A percentile compares a stretch with the other conserved stretches of the same genome.
Conservation (phyloP, 2,329 filamentous ascomycete species). For the Xylaria sp. region DNA sequence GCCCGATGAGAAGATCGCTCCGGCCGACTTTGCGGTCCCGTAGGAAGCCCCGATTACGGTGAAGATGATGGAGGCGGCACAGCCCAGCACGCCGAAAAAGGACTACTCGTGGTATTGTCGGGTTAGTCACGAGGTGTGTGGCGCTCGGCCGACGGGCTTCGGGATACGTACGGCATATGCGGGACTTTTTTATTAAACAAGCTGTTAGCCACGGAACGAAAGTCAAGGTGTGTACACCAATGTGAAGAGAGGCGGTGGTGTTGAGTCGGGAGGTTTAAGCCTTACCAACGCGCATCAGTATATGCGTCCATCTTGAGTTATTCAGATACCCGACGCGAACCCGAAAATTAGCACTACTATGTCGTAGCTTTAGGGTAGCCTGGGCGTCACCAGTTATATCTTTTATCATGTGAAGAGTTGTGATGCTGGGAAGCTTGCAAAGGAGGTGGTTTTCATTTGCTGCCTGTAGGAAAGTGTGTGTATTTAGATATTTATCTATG, state of each 20-base stretch:
- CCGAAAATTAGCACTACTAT: neutral
- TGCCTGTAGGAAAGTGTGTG: neutral
- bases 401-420: neutral
- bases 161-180: slow-evolving; percentile 56
- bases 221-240: neutral
- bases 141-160: neutral
- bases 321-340: neutral
- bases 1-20: slow-evolving; percentile 58
- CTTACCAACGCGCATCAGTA: slow-evolving; percentile 34
- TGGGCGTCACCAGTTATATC: neutral
- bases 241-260: neutral
- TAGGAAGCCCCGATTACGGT: slow-evolving; percentile 96
- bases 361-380: neutral
- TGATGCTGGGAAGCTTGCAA: neutral
- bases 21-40: slow-evolving; percentile 93
- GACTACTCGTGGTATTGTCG: slow-evolving; percentile 53
- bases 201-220: slow-evolving; percentile 11
- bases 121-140: neutral
- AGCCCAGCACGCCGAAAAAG: slow-evolving; percentile 87
- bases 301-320: slow-evolving; percentile 26
- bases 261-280: neutral
- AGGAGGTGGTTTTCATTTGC: neutral
- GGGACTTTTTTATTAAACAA: slow-evolving; percentile 49
- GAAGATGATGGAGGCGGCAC: slow-evolving; percentile 90
- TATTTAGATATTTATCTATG: slow-evolving; percentile 12